These are phyloP conservation scores for Gloeophyllum trabeum DNA, from an alignment of 768 basidiomycete genomes.

Conservation along the genomic window DNA sequence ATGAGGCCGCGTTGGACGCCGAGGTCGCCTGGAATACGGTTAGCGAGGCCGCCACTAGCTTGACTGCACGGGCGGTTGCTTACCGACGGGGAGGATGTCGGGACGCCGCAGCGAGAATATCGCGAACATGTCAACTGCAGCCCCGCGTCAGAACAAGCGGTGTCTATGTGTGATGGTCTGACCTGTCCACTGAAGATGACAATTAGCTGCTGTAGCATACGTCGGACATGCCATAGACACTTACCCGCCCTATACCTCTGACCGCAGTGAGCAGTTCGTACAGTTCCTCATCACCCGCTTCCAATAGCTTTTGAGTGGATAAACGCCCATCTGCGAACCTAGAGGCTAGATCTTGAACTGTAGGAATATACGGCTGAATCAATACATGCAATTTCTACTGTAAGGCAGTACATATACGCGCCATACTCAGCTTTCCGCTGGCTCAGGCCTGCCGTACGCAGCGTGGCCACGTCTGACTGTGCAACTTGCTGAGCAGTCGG, in stretches of 20 bases:
- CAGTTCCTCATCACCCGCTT: conserved; percentile 68
- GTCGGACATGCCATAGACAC: conserved; percentile 10
- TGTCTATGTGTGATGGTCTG: conserved; percentile 7
- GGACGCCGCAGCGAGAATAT: conserved; percentile 82
- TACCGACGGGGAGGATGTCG: conserved; percentile 61
- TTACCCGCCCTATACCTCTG: conserved; percentile 65
- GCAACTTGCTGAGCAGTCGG: conserved; percentile 65
- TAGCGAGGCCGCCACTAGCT: no score
- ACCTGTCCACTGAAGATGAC: conserved; percentile 47
- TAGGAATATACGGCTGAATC: not conserved
- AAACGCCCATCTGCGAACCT: conserved; percentile 77
- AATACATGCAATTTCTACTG: not conserved
- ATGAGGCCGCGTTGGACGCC: conserved; percentile 71
- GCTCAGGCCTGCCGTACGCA: conserved; percentile 71
- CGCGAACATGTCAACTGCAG: conserved; percentile 81
- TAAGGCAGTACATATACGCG: conserved; percentile 18
- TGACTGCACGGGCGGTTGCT: no score
- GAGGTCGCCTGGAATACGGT: conserved; percentile 48
- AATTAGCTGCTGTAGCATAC: not conserved
- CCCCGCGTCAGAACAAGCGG: conserved; percentile 1
- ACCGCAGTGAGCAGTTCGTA: conserved; percentile 67
- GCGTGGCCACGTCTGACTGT: conserved; percentile 38
- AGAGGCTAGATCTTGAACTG: conserved; percentile 70
- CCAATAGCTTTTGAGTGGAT: conserved; percentile 57
- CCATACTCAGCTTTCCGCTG: conserved; percentile 87